These are phyloP conservation scores for Urochloa ruziziensis DNA, from an alignment of 176 grass and related monocot species.

Conservation along the genomic window DNA sequence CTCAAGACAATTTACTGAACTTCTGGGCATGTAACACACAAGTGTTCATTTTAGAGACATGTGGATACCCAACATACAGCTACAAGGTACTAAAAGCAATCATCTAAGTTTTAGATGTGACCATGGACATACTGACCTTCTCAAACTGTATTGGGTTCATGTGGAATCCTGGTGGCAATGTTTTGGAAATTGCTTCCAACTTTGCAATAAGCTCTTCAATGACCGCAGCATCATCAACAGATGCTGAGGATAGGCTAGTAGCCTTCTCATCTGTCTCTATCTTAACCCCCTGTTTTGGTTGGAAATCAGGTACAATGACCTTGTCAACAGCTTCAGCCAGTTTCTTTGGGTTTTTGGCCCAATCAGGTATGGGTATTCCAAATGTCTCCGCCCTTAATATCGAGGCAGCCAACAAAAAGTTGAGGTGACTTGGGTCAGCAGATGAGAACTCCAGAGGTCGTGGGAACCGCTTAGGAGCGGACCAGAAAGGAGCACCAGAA, in stretches of 20 bases:
- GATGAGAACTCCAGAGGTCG: conserved; percentile 67
- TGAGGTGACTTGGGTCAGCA: conserved; percentile 59
- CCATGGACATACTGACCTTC: conserved; percentile 61
- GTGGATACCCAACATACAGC: background rate
- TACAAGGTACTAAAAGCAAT: no score
- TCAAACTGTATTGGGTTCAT: conserved; percentile 97
- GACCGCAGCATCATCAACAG: conserved; percentile 72
- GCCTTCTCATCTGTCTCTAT: conserved; percentile 86
- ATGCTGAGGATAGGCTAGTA: conserved; percentile 67
- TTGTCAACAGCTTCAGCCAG: conserved; percentile 69
- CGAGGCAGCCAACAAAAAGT: conserved; percentile 66
- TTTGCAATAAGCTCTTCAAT: conserved; percentile 79
- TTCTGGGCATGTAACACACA: background rate
- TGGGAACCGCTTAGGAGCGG: conserved; percentile 89
- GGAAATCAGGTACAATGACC: conserved; percentile 72
- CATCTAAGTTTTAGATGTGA: no score
- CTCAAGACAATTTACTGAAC: background rate
- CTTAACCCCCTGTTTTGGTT: conserved; percentile 71
- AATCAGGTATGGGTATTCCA: conserved; percentile 67
- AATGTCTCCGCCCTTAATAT: conserved; percentile 87
- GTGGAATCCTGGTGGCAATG: conserved; percentile 57
- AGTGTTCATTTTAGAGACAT: background rate
- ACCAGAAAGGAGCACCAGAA: conserved; percentile 89
- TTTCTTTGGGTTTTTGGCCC: conserved; percentile 65
- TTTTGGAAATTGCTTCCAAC: conserved; percentile 64